phyloP scores from a whole-genome alignment of 176 grass and related monocot species.

The Avena eriantha region DNA sequence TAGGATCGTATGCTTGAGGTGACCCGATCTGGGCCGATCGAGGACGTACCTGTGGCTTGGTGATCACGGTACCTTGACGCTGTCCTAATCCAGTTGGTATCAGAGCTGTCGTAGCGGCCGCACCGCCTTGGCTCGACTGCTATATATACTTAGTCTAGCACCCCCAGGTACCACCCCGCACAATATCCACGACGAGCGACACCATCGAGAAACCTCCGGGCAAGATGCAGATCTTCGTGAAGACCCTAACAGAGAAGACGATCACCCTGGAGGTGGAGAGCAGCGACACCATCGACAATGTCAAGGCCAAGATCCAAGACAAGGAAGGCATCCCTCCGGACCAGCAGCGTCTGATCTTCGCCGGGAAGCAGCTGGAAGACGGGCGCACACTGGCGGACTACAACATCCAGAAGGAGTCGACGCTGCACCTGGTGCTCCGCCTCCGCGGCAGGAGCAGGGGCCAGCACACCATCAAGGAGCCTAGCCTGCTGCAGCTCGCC shows the following conservation, averaged over 20 bases:
- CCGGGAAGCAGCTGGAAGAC: constrained; percentile 70
- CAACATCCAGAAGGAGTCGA: constrained; percentile 49
- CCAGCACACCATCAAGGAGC: not conserved
- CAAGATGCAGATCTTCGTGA: constrained; percentile 86
- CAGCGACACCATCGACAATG: constrained; percentile 73
- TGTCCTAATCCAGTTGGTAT: no score
- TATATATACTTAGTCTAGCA: no score
- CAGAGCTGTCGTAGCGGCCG: no score
- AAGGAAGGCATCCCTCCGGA: constrained; percentile 50
- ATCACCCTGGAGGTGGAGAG: constrained; percentile 70
- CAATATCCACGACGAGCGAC: no score
- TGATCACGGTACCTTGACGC: no score
- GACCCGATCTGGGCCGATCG: no score
- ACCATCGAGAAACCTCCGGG: accelerated
- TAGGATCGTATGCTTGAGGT: no score
- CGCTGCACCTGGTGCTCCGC: constrained; percentile 35
- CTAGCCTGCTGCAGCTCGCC: not conserved
- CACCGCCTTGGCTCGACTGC: no score
- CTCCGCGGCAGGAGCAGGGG: constrained; percentile 21
- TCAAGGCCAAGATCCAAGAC: constrained; percentile 63
- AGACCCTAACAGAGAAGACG: constrained; percentile 74
- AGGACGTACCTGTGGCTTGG: no score
- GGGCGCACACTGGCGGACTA: constrained; percentile 59
- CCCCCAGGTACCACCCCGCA: no score
- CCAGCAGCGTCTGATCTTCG: constrained; percentile 66